These are phyloP conservation scores for Chenopodium album DNA, from an alignment of 148 eudicot genomes.

Conservation along the genomic window DNA sequence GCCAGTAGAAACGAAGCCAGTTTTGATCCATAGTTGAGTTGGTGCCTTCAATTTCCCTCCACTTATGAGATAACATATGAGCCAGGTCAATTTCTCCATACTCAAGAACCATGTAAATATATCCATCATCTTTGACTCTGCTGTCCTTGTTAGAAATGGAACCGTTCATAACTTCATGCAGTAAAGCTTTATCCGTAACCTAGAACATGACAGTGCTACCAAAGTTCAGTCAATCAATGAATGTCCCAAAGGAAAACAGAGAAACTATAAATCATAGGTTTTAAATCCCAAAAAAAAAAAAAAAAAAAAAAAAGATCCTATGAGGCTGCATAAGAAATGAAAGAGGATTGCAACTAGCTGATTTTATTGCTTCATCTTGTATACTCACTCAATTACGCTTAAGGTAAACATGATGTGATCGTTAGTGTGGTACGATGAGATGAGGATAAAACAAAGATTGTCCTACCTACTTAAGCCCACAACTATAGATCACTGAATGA, in stretches of 20 bases:
- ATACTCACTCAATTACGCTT: too few relatives aligned
- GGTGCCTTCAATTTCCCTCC: conserved; percentile 74
- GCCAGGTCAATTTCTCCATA: conserved; percentile 98
- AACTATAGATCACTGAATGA: background rate
- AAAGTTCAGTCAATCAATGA: conserved; percentile 4
- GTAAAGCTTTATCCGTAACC: conserved; percentile 93
- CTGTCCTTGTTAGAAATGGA: conserved; percentile 67
- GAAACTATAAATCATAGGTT: background rate
- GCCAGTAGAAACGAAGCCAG: conserved; percentile 99
- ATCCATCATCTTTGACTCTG: conserved; percentile 81
- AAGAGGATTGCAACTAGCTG: conserved; percentile 2
- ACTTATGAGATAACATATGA: conserved; percentile 92
- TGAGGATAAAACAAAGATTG: background rate
- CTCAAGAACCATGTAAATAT: conserved; percentile 94
- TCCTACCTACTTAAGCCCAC: background rate
- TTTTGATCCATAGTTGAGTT: conserved; percentile 70
- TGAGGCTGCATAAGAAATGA: background rate
- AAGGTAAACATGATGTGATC: background rate
- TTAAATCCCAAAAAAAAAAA: too few relatives aligned
- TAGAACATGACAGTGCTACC: conserved; percentile 30
- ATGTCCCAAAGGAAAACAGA: background rate
- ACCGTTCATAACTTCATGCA: conserved; percentile 77
- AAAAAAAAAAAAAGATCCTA: background rate
- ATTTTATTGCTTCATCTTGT: background rate
- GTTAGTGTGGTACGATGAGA: background rate